Conservation (phyloP, 1,284 basidiomycete species). For the Cryptococcus neoformans region DNA sequence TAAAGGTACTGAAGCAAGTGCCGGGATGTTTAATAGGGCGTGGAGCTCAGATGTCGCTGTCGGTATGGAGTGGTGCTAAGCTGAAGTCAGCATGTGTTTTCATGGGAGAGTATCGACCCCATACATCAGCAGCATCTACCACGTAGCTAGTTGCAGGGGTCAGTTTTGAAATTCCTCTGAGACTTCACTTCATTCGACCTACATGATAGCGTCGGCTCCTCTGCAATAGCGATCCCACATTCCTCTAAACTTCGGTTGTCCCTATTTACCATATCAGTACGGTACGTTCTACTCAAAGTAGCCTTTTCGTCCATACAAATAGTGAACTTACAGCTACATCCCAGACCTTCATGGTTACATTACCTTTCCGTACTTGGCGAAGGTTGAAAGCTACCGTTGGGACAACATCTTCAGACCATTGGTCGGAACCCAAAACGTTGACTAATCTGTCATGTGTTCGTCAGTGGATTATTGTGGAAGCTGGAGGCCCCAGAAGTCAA, state of each 20-base stretch:
- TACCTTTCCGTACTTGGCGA: conserved; percentile 70
- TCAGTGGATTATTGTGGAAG: not conserved
- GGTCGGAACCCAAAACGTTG: conserved; percentile 81
- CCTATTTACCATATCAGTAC: conserved; percentile 39
- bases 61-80: conserved; percentile 60
- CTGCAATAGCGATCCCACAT: conserved; percentile 89
- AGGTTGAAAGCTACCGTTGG: conserved; percentile 89
- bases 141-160: conserved; percentile 65
- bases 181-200: conserved; percentile 44
- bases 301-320: not conserved
- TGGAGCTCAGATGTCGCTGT: conserved; percentile 87
- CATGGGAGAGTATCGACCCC: conserved; percentile 30
- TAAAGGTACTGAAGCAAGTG: conserved; percentile 74
- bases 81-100: not conserved
- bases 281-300: conserved; percentile 50
- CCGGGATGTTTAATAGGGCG: conserved; percentile 71
- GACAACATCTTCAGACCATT: conserved; percentile 92
- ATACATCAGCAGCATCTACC: conserved; percentile 80
- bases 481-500: not conserved
- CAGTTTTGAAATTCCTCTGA: not conserved
- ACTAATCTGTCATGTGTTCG: conserved; percentile 55
- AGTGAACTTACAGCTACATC: conserved; percentile 66
- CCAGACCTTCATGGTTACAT: conserved; percentile 91
- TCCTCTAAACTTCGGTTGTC: conserved; percentile 86
- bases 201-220: conserved; percentile 93